These are phyloP conservation scores for Kwoniella sp. DNA, from an alignment of 768 basidiomycete genomes.

Conservation along the genomic window DNA sequence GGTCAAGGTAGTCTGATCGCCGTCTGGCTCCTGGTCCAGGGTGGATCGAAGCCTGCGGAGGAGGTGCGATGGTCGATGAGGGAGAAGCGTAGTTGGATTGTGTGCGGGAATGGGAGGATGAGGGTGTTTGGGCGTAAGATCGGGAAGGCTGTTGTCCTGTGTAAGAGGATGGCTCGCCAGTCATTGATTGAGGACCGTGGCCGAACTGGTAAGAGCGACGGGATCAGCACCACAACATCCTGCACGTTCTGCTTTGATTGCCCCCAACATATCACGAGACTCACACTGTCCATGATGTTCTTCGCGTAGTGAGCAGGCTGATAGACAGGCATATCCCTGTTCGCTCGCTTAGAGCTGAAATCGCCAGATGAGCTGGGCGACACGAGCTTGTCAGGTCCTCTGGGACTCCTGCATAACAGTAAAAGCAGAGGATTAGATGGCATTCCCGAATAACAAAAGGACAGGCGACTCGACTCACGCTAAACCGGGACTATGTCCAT, in stretches of 20 bases:
- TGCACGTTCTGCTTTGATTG: too few relatives aligned
- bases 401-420: background rate
- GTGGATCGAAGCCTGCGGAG: slow-evolving; percentile 83
- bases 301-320: slow-evolving; percentile 50
- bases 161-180: slow-evolving; percentile 43
- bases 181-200: slow-evolving; percentile 51
- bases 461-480: slow-evolving; percentile 6
- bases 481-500: slow-evolving; percentile 15
- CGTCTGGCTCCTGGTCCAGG: slow-evolving; percentile 73
- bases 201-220: slow-evolving; percentile 29
- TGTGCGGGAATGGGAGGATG: slow-evolving; percentile 28
- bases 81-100: slow-evolving; percentile 35
- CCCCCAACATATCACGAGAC: slow-evolving; percentile 10
- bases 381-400: slow-evolving; percentile 19
- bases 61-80: slow-evolving; percentile 63
- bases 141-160: slow-evolving; percentile 37
- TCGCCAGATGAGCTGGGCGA: slow-evolving; percentile 20
- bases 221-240: background rate
- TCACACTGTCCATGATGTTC: slow-evolving; percentile 49
- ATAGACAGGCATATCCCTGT: slow-evolving; percentile 50
- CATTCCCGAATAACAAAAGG: background rate
- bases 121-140: slow-evolving; percentile 25
- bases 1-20: slow-evolving; percentile 76
- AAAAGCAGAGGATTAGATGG: background rate
- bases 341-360: slow-evolving; percentile 18